Evolutionary conservation across 2,329 filamentous ascomycete genomes (phyloP).

Genomic region (Aureobasidium pullulans): DNA sequence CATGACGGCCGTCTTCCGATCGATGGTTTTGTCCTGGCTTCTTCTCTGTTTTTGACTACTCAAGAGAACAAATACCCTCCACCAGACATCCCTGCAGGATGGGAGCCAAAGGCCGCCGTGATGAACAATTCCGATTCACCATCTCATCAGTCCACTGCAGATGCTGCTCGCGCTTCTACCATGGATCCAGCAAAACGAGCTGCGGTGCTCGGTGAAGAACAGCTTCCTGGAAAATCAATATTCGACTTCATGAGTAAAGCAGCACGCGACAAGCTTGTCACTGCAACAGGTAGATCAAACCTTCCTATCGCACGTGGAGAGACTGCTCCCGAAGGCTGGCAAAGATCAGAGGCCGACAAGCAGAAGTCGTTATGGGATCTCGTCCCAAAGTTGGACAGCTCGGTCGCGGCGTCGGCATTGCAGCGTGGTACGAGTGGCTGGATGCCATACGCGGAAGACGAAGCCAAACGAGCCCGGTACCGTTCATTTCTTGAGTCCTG

Average conservation of each 20-base stretch:
- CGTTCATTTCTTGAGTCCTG: constrained; percentile 71
- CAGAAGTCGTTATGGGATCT: constrained; percentile 46
- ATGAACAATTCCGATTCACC: constrained; percentile 18
- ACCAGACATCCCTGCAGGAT: constrained; percentile 62
- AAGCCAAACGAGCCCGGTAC: constrained; percentile 72
- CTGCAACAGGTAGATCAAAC: constrained; percentile 65
- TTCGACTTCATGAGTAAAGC: constrained; percentile 85
- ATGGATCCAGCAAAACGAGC: constrained; percentile 72
- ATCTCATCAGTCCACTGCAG: constrained; percentile 59
- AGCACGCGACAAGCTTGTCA: constrained; percentile 67
- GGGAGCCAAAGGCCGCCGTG: constrained; percentile 52
- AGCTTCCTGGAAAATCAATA: constrained; percentile 83
- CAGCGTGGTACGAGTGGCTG: constrained; percentile 52
- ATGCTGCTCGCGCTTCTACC: constrained; percentile 68
- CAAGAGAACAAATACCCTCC: constrained; percentile 51
- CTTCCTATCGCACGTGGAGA: constrained; percentile 74
- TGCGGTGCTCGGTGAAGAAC: constrained; percentile 69
- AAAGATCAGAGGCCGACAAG: constrained; percentile 56
- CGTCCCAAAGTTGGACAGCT: constrained; percentile 37
- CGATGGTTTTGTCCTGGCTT: constrained; percentile 68
- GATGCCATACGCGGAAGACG: constrained; percentile 79
- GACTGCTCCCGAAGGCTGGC: constrained; percentile 56
- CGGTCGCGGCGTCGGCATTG: constrained; percentile 38
- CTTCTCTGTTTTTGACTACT: constrained; percentile 35
- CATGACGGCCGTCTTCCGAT: constrained; percentile 76